These are phyloP conservation scores for Ilex aquifolium DNA, from an alignment of 257 asterid genomes.

Conservation along the genomic window DNA sequence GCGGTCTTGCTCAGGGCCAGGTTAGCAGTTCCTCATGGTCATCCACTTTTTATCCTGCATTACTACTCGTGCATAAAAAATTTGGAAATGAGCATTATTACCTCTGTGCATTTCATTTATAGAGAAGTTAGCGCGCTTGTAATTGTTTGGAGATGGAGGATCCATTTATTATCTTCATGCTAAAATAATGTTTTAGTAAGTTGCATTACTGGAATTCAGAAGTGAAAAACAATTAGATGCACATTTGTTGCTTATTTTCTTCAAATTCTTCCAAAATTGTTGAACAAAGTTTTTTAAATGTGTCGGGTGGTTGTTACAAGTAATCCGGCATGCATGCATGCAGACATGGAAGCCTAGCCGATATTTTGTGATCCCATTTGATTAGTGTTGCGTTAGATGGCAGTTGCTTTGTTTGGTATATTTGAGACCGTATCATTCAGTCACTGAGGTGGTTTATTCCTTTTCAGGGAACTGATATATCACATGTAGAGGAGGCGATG, in stretches of 20 bases:
- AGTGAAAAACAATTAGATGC: too few species aligned
- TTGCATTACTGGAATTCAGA: too few species aligned
- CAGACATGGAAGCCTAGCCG: too few species aligned
- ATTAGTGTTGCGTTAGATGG: too few species aligned
- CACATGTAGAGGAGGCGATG: conserved; percentile 54
- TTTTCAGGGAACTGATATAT: conserved; percentile 56
- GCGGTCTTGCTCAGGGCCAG: conserved; percentile 96
- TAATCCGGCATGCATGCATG: too few species aligned
- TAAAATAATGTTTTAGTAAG: too few species aligned
- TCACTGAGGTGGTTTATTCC: neutral
- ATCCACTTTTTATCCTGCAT: neutral
- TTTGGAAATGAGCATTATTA: neutral
- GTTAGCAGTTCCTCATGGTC: conserved; percentile 25
- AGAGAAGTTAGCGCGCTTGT: neutral
- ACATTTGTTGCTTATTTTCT: too few species aligned
- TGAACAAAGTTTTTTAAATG: too few species aligned
- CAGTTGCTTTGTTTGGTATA: neutral
- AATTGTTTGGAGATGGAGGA: neutral
- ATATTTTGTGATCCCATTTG: too few species aligned
- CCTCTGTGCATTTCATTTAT: too few species aligned
- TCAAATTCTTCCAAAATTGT: too few species aligned
- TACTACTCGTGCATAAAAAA: neutral
- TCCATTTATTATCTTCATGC: neutral
- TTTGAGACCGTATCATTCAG: neutral
- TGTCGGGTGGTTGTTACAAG: too few species aligned